Base-by-base conservation (phyloP, 345 rosid genomes). In the Salix caprea region DNA sequence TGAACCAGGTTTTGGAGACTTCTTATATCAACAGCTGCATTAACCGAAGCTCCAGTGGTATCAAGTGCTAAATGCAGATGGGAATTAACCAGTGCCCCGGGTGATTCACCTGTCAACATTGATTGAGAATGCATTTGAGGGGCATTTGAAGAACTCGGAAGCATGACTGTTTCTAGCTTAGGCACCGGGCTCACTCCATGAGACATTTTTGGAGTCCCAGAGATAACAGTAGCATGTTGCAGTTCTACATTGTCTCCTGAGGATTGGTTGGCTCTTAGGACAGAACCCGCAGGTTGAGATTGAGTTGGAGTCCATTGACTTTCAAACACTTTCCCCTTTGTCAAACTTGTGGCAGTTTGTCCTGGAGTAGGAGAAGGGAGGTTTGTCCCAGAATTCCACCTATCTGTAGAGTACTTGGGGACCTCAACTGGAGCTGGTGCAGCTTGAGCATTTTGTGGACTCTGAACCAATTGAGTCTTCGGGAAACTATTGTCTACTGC, bases 321-420 rank as follows among this genome's bases (percentile, higher is more conserved):
- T 86, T 90, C 92, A 76, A 80, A 82, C 9, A 37, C 78, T 78
- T 81, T 87, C 50, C 79, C 88, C 81, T 75, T 90, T 18, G 67
- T 72, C 62, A 83, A 89, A 60, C 67, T 75, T 10, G 83, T 56
- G 18, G 83, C 67, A 68, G 85, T 78, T 85, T 84, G 97, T 77
- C 85, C 86, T 7, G 99, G 99, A 77, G 99, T 92, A 65, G 98
- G 97, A 58, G 99, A 96, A 28, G 94, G 99, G 76, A 96, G 97
- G 80, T 88, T 91, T 60, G 89, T 83, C 21, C 88, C 88, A 79
- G 89, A 82, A 84, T 79, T 73, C 97, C 94, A 90, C 75, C 82
- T 81, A 44, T 89, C 89, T 28, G 83, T 77, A 46, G 91, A 74
- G 78, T 84, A 74, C 81, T 82, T 89, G 4, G 90, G 88, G 62